Evolutionary conservation across 352 stramenopile species (phyloP).

Genomic region (Globisporangium emineosum): DNA sequence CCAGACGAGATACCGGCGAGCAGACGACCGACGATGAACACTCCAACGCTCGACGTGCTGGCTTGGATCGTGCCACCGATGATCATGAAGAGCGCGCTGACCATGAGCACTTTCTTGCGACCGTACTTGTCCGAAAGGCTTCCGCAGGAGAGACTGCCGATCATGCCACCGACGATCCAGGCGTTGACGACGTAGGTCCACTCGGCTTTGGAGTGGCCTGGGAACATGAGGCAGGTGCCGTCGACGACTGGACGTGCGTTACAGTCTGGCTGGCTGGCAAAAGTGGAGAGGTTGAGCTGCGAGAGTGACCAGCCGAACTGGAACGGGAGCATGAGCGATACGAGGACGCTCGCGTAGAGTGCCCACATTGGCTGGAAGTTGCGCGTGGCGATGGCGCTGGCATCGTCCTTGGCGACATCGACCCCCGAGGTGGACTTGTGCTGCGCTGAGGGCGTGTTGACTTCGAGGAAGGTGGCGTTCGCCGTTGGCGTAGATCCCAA

Average conservation of each 20-base stretch:
- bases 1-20: slow-evolving; percentile 48
- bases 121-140: slow-evolving; percentile 39
- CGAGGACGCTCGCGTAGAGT: slow-evolving; percentile 38
- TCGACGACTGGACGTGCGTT: slow-evolving; percentile 31
- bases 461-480: not conserved
- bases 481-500: too few relatives aligned
- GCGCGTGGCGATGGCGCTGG: not conserved
- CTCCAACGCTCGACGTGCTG: slow-evolving; percentile 18
- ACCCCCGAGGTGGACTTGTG: too few relatives aligned
- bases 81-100: slow-evolving; percentile 37
- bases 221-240: slow-evolving; percentile 59
- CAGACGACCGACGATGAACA: slow-evolving; percentile 41
- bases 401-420: not conserved
- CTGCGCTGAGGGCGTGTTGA: not conserved
- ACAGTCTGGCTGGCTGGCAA: slow-evolving; percentile 39
- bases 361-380: slow-evolving; percentile 25
- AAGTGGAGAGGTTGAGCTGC: slow-evolving; percentile 49
- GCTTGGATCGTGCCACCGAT: slow-evolving; percentile 32
- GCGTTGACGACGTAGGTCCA: slow-evolving; percentile 55
- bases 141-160: slow-evolving; percentile 39
- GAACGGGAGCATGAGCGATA: slow-evolving; percentile 41
- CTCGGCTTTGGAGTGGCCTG: slow-evolving; percentile 42
- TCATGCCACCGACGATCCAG: slow-evolving; percentile 59
- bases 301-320: slow-evolving; percentile 58
- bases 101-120: slow-evolving; percentile 28